Evolutionary conservation across 768 basidiomycete genomes (phyloP).

Genomic region (Botryobasidium botryosum): DNA sequence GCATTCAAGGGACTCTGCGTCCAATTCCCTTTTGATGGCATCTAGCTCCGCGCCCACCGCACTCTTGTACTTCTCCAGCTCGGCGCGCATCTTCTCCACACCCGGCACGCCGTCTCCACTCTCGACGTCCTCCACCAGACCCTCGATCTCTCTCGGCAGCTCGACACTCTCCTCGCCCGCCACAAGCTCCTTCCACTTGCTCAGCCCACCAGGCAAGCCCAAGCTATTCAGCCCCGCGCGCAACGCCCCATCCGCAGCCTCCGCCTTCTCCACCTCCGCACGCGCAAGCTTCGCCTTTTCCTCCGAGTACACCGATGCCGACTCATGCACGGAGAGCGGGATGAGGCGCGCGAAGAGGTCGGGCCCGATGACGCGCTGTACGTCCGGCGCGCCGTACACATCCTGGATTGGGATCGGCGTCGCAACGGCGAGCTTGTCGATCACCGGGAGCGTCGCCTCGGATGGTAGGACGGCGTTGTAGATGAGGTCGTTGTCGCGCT

Average conservation of each 20-base stretch:
- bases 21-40: slow-evolving; percentile 44
- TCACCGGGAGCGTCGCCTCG: slow-evolving; percentile 53
- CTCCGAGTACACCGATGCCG: slow-evolving; percentile 91
- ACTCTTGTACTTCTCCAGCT: slow-evolving; percentile 42
- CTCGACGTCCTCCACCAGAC: slow-evolving; percentile 58
- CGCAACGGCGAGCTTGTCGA: slow-evolving; percentile 74
- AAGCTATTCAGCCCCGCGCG: slow-evolving; percentile 65
- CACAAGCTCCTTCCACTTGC: slow-evolving; percentile 52
- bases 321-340: slow-evolving; percentile 88
- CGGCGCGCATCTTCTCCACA: slow-evolving; percentile 43
- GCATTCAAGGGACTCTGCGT: slow-evolving; percentile 71
- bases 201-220: slow-evolving; percentile 54
- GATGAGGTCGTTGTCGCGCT: slow-evolving; percentile 89
- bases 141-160: slow-evolving; percentile 49
- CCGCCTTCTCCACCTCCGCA: slow-evolving; percentile 73
- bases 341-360: slow-evolving; percentile 80
- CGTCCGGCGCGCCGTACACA: slow-evolving; percentile 76
- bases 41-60: slow-evolving; percentile 46
- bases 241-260: slow-evolving; percentile 65
- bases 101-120: slow-evolving; percentile 50
- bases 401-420: slow-evolving; percentile 86
- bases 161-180: slow-evolving; percentile 34
- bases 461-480: slow-evolving; percentile 83
- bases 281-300: slow-evolving; percentile 94
- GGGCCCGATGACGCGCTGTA: slow-evolving; percentile 84